Base-by-base conservation (phyloP, 2,329 filamentous ascomycete genomes). In the Penicillium frequentans region DNA sequence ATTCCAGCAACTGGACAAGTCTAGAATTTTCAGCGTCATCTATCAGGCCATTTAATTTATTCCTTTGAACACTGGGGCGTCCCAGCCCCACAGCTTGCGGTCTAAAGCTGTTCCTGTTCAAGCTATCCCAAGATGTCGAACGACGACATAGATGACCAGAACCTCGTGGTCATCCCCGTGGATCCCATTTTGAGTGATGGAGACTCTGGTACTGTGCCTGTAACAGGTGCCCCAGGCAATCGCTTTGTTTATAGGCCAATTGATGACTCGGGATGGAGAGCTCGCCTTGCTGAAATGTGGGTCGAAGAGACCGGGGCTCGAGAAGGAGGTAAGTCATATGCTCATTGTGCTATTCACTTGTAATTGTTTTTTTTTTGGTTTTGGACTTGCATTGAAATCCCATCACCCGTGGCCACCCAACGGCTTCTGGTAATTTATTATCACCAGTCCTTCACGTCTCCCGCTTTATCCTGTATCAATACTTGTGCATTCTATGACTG, bases 271-370 rank as follows among this genome's bases (percentile, higher is more conserved):
- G 59, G 73, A 1, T 84, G 84, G 64, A 72, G 82, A 0, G 72
- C 77, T 27, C 79, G 79, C 51, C 65, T 84, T 8, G 83, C 73
- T 0, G 69, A 65, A 11, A 68, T 74, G 47, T 85, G 82, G 82
- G 75, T 83, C 68, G 62, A 77, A 47, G 65, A 75, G 24, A 71
- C 70, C 11, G 76, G 76, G 1, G 71, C 79, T 27, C 72, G 60
- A 49, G 65, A 70, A 57, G 46, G 61, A 60, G 75, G 77, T 77
- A 59, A 64, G 71, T 67, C 46, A 53, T 45, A 21, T 19, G n/a
- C 21, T 48, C 24, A 29, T 16, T 37, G n/a, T 7, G 16, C 13
- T 13, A 9, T 37, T n/a, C 26, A 5, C 7, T 26, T 26, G 7
- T 26, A 8, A 26, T 26, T 19, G 19, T 19, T 19, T 19, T n/a